Conservation (phyloP, 331 rosid genomes). For the Arachis monticola region DNA sequence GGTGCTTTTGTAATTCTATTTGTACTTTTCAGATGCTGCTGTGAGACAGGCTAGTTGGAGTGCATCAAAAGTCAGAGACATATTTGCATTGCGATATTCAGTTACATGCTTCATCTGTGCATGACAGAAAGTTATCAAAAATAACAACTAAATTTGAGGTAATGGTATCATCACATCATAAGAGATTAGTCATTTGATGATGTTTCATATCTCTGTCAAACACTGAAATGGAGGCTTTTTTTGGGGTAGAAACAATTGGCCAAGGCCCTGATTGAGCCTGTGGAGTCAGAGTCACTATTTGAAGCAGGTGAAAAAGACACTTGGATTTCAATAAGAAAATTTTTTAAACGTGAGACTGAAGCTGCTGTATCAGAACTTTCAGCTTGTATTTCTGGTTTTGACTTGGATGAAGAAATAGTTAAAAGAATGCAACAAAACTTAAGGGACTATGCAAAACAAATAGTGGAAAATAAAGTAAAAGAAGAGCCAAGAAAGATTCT, state of each 20-base stretch:
- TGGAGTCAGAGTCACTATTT: constrained; percentile 57
- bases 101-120: too few relatives aligned
- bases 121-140: too few relatives aligned
- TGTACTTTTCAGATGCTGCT: constrained; percentile 59
- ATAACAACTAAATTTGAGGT: too few relatives aligned
- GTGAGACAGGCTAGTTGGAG: constrained; percentile 51
- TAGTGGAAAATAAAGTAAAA: constrained; percentile 79
- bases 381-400: constrained; percentile 64
- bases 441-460: constrained; percentile 19
- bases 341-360: constrained; percentile 71
- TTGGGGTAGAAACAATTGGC: constrained; percentile 61
- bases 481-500: constrained; percentile 81
- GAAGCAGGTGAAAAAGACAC: constrained; percentile 73
- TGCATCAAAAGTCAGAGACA: too few relatives aligned
- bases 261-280: constrained; percentile 66
- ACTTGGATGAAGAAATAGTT: constrained; percentile 63
- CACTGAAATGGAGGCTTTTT: constrained; percentile 28
- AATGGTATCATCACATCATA: too few relatives aligned
- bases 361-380: constrained; percentile 55
- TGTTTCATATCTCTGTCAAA: constrained; percentile 29
- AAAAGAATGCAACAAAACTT: constrained; percentile 52
- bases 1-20: constrained; percentile 17
- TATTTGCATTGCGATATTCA: too few relatives aligned
- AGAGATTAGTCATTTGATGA: constrained; percentile 31
- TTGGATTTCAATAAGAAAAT: constrained; percentile 76